These are phyloP conservation scores for Balamuthia mandrillaris DNA, from an alignment of 208 protist genomes.

Conservation along the genomic window DNA sequence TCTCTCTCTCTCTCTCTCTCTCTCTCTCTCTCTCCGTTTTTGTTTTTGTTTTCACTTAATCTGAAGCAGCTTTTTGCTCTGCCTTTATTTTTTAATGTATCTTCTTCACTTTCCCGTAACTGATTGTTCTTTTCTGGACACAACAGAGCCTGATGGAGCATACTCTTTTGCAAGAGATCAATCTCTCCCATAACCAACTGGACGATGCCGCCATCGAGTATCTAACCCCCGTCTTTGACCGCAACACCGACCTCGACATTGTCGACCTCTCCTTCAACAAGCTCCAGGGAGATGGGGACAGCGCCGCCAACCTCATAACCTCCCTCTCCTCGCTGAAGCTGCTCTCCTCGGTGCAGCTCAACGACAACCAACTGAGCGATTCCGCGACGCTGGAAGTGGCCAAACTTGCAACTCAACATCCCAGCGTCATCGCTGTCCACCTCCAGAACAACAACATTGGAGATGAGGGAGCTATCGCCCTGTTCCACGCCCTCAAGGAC, in stretches of 20 bases:
- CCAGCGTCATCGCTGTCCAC: neutral
- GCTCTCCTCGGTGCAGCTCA: neutral
- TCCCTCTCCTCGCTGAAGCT: neutral
- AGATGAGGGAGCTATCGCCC: neutral
- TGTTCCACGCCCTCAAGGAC: constrained; percentile 5
- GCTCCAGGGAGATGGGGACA: neutral
- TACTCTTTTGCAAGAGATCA: neutral
- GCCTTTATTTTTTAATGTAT: no score
- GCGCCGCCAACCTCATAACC: neutral
- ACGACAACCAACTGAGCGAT: neutral
- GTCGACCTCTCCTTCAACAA: neutral
- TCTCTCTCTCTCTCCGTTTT: neutral
- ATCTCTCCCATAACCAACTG: neutral
- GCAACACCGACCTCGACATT: neutral
- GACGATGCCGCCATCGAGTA: neutral
- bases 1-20: neutral
- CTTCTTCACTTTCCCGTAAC: no score
- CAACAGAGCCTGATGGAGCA: neutral
- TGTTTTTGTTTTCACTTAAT: neutral
- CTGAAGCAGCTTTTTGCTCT: neutral
- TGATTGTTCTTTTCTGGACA: no score
- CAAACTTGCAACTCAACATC: neutral
- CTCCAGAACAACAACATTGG: constrained; percentile 28
- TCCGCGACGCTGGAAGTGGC: neutral
- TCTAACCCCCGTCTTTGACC: neutral